Percentiles rank a stretch among this genome's conserved stretches.
phyloP scores from a whole-genome alignment of 306 rosid genomes.

The Quercus gilva region DNA sequence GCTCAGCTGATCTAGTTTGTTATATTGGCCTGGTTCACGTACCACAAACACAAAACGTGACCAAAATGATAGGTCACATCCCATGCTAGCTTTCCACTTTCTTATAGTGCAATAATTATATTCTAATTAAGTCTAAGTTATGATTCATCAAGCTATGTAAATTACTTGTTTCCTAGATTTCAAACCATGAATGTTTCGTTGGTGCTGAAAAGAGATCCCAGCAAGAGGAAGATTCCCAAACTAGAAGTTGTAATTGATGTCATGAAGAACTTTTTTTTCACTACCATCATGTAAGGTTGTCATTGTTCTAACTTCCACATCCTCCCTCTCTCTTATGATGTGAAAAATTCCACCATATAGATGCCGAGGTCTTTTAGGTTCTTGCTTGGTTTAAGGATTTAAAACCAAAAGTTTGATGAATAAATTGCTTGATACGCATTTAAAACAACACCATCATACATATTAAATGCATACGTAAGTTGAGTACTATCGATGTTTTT shows the following conservation, averaged over 20 bases:
- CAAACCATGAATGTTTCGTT: not conserved
- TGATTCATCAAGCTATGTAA: not conserved
- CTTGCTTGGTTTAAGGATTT: too few relatives aligned
- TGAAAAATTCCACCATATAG: not conserved
- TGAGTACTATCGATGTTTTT: too few relatives aligned
- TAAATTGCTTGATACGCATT: too few relatives aligned
- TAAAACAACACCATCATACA: too few relatives aligned
- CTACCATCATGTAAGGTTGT: not conserved
- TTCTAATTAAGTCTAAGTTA: not conserved
- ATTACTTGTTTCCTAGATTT: not conserved
- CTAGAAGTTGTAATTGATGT: not conserved
- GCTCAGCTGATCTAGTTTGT: not conserved
- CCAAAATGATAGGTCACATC: not conserved
- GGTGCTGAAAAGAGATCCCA: not conserved
- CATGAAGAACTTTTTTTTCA: not conserved
- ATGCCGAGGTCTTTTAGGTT: too few relatives aligned
- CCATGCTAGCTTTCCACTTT: not conserved
- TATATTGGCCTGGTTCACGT: too few relatives aligned
- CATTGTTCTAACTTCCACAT: not conserved
- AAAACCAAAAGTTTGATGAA: too few relatives aligned
- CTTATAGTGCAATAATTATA: not conserved
- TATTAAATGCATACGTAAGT: too few relatives aligned
- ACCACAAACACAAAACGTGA: not conserved
- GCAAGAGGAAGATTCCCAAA: not conserved
- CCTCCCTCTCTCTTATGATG: not conserved